These are phyloP conservation scores for Plasmodium relictum DNA, from an alignment of 169 alveolate genomes.

Conservation along the genomic window DNA sequence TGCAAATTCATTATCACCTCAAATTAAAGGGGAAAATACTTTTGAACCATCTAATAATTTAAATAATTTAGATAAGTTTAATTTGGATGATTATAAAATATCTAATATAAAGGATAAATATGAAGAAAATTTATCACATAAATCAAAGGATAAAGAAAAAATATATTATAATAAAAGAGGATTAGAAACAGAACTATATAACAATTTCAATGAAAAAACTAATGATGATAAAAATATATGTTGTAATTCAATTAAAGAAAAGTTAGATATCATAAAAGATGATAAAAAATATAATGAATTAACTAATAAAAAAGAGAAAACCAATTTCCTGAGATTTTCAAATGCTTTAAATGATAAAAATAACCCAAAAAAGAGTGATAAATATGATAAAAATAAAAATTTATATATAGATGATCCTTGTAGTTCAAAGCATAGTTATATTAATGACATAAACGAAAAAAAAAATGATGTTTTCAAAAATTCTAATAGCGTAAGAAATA, in stretches of 20 bases:
- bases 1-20: slow-evolving; percentile 35
- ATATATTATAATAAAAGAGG: slow-evolving; percentile 1
- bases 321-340: neutral
- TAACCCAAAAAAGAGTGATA: slow-evolving; percentile 7
- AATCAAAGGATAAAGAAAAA: slow-evolving; percentile 16
- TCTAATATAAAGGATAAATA: neutral
- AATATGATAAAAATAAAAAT: slow-evolving; percentile 8
- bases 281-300: slow-evolving; percentile 10
- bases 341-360: slow-evolving; percentile 8
- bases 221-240: neutral
- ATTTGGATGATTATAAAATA: neutral
- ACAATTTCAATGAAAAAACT: slow-evolving; percentile 8
- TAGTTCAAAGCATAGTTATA: neutral
- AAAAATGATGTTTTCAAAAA: neutral
- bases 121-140: neutral
- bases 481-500: neutral
- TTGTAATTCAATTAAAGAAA: slow-evolving; percentile 11
- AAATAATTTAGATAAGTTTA: slow-evolving; percentile 20
- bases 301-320: slow-evolving; percentile 7
- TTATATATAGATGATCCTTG: neutral
- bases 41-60: neutral
- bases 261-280: neutral
- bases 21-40: slow-evolving; percentile 23
- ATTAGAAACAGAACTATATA: neutral
- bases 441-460: neutral